phyloP scores from a whole-genome alignment of 306 rosid species.

The Canavalia gladiata region DNA sequence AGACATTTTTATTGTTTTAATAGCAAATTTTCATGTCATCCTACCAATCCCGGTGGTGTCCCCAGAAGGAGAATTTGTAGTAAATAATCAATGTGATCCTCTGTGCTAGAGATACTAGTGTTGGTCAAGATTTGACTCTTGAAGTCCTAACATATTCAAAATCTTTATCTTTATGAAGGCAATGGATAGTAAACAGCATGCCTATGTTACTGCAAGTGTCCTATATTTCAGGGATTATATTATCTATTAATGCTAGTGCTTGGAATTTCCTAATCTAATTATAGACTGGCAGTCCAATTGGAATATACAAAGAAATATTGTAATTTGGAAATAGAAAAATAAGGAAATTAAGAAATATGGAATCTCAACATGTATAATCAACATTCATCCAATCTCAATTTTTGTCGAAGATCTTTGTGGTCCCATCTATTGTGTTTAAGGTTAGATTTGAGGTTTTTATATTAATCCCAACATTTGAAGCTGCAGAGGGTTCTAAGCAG shows the following conservation, averaged over 20 bases:
- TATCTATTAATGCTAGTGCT: not conserved
- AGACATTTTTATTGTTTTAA: too few relatives aligned
- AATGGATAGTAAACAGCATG: not conserved
- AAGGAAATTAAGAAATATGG: not conserved
- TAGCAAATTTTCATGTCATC: too few relatives aligned
- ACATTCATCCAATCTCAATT: not conserved
- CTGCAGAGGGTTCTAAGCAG: too few relatives aligned
- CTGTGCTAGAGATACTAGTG: too few relatives aligned
- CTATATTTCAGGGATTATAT: not conserved
- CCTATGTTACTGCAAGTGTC: not conserved
- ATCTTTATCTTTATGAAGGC: not conserved
- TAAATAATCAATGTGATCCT: too few relatives aligned
- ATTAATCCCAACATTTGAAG: not conserved
- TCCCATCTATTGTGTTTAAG: not conserved
- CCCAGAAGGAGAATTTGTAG: too few relatives aligned
- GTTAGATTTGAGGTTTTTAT: not conserved
- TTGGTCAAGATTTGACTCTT: not conserved
- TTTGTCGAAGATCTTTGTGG: not conserved
- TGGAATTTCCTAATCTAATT: not conserved
- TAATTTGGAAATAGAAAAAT: not conserved
- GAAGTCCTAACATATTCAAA: not conserved
- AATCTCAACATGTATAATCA: not conserved
- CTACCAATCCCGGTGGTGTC: too few relatives aligned
- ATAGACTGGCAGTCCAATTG: not conserved
- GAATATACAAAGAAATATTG: not conserved